Base-by-base conservation (phyloP, 768 basidiomycete species). In the Tremella fuciformis region DNA sequence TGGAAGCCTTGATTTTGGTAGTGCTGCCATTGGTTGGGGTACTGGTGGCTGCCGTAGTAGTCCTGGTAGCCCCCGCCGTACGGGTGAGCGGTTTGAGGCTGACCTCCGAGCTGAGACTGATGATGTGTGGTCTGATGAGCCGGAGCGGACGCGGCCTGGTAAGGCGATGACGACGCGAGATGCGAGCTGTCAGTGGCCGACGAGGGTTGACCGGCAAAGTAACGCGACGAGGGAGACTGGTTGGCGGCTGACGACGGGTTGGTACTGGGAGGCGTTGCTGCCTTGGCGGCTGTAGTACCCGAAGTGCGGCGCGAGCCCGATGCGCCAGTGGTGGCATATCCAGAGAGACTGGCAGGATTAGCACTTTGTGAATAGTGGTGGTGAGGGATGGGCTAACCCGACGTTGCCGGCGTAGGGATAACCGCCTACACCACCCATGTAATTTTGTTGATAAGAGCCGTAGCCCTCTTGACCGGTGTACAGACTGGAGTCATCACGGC, bases 71-170 rank as follows among this genome's bases (percentile, higher is more conserved):
- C 24, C 9, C 26, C 42, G 24, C 60, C 49, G 29, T 64, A 54
- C 8, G 63, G 62, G 39, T 61, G 63, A 13, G 58, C 58, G 13
- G 65, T 61, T 22, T 63, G 58, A 8, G 65, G 58, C 52, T 57
- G 55, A 21, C 19, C 44, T 26, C 18, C 19, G 4, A 40, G 42
- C 25, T 37, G 19, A 2, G 15, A 29, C 15, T 19, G 22, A 48
- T 66, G 62, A 24, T 53, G 47, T 16, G 42, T 53, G n/a, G 55
- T 50, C 13, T 60, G 44, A 34, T 34, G 29, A 37, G 65, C 58
- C 13, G 59, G 60, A 6, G 70, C 66, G 4, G 66, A 67, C 19
- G 62, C 18, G 15, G 69, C 64, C 29, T 54, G 44, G 34, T 54
- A 37, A 22, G 56, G 50, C 18, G 63, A 60, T 9, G n/a, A 29